A percentile compares a stretch with the other conserved stretches of the same genome.
These are phyloP conservation scores for Rhizoclosmatium globosum DNA, from an alignment of 192 early-diverging fungal species.

Conservation along the genomic window DNA sequence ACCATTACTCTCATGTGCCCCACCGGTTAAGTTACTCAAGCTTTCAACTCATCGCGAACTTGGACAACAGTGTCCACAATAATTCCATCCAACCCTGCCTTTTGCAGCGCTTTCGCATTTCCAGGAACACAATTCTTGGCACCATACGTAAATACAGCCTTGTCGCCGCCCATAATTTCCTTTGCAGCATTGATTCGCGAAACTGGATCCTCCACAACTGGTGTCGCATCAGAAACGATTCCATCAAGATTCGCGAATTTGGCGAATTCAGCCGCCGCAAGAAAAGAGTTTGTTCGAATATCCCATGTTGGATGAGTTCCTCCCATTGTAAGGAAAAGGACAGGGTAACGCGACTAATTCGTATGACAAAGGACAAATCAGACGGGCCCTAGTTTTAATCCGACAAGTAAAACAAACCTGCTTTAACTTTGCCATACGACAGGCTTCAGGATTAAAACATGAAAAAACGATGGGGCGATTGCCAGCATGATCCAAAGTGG, in stretches of 20 bases:
- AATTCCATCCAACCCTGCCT: constrained; percentile 26
- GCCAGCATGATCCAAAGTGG: constrained; percentile 67
- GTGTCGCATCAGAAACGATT: constrained; percentile 72
- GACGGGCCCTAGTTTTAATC: no score
- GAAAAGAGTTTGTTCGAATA: constrained; percentile 80
- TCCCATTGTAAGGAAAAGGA: constrained; percentile 92
- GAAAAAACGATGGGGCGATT: constrained; percentile 88
- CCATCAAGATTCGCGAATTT: constrained; percentile 76
- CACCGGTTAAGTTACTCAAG: no score
- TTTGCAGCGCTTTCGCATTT: constrained; percentile 13
- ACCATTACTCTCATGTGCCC: no score
- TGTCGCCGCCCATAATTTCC: constrained; percentile 21
- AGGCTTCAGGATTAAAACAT: constrained; percentile 91
- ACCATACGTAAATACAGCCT: constrained; percentile 35
- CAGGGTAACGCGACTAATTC: constrained; percentile 77
- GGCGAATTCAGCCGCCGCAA: constrained; percentile 81
- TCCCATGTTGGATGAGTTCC: constrained; percentile 80
- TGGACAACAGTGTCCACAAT: constrained; percentile 34
- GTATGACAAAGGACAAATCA: no score
- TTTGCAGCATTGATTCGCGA: constrained; percentile 8
- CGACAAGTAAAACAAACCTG: constrained; percentile 50
- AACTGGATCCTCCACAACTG: constrained; percentile 15
- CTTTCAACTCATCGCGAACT: constrained; percentile 19
- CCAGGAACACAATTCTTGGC: constrained; percentile 23
- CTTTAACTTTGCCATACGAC: constrained; percentile 85